These are phyloP conservation scores for Calamus simplicifolius DNA, from an alignment of 176 grass and related monocot genomes.

Conservation along the genomic window DNA sequence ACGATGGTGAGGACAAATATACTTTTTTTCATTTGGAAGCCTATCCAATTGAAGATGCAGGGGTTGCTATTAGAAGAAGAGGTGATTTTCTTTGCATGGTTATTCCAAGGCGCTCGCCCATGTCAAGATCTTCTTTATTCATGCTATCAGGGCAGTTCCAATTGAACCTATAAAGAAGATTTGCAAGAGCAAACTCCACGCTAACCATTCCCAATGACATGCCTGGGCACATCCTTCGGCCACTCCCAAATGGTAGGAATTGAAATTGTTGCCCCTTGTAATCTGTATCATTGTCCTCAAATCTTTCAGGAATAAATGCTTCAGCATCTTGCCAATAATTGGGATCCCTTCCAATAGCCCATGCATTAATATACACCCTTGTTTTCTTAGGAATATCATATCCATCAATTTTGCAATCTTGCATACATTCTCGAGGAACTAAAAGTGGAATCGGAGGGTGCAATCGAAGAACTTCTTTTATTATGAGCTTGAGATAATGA, in stretches of 20 bases:
- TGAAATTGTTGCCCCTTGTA: constrained; percentile 29
- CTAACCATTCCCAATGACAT: constrained; percentile 10
- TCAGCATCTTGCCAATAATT: constrained; percentile 19
- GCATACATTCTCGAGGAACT: constrained; percentile 3
- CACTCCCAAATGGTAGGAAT: constrained; percentile 24
- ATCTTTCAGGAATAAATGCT: constrained; percentile 16
- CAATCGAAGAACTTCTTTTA: constrained; percentile 24
- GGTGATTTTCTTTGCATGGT: background rate
- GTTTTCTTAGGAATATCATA: constrained; percentile 22
- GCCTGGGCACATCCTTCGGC: constrained; percentile 30
- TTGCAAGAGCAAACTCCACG: constrained; percentile 13
- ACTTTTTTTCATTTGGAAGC: too few species aligned
- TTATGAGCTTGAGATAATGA: constrained; percentile 15
- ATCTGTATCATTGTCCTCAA: constrained; percentile 3
- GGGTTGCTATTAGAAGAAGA: too few species aligned
- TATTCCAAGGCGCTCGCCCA: constrained; percentile 4
- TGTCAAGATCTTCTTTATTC: constrained; percentile 3
- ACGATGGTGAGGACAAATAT: too few species aligned
- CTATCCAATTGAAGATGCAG: too few species aligned
- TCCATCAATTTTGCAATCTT: constrained; percentile 7
- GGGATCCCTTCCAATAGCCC: constrained; percentile 32
- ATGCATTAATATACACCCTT: constrained; percentile 25
- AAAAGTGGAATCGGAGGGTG: constrained; percentile 14
- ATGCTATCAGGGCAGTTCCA: constrained; percentile 13
- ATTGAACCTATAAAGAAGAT: constrained; percentile 15